Evolutionary conservation across 2,329 filamentous ascomycete species (phyloP).

Genomic region (Fusarium humuli): DNA sequence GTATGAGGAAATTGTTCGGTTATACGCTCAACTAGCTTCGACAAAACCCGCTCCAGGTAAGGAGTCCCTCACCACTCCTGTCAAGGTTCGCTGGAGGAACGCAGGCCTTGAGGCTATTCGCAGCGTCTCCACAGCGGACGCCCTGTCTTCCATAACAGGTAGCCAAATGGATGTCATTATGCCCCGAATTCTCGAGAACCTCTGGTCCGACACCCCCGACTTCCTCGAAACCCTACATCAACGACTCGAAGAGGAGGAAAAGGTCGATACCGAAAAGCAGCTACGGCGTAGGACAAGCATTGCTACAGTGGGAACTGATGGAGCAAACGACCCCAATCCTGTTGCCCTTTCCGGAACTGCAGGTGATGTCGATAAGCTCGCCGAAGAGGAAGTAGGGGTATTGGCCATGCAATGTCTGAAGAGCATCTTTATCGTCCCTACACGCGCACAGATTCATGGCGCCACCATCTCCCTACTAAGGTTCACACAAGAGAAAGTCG

Average conservation of each 20-base stretch:
- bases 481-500: slow-evolving; percentile 75
- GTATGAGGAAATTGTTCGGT: slow-evolving; percentile 83
- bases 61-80: slow-evolving; percentile 72
- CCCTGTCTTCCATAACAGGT: slow-evolving; percentile 78
- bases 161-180: slow-evolving; percentile 83
- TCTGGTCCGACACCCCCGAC: slow-evolving; percentile 79
- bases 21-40: slow-evolving; percentile 84
- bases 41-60: slow-evolving; percentile 66
- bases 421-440: slow-evolving; percentile 85
- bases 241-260: slow-evolving; percentile 76
- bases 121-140: slow-evolving; percentile 82
- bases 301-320: slow-evolving; percentile 76
- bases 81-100: slow-evolving; percentile 82
- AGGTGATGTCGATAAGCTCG: slow-evolving; percentile 87
- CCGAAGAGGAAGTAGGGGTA: slow-evolving; percentile 88
- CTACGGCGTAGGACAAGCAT: slow-evolving; percentile 79
- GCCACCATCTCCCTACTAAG: slow-evolving; percentile 79
- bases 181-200: slow-evolving; percentile 86
- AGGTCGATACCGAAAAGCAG: slow-evolving; percentile 72
- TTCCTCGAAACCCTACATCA: slow-evolving; percentile 76
- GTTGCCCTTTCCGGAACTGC: slow-evolving; percentile 83
- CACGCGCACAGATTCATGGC: slow-evolving; percentile 81
- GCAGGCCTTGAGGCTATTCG: slow-evolving; percentile 82
- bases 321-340: slow-evolving; percentile 71
- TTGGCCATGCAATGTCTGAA: slow-evolving; percentile 88